Conservation (phyloP, 345 rosid genomes). For the Aurinia saxatilis region DNA sequence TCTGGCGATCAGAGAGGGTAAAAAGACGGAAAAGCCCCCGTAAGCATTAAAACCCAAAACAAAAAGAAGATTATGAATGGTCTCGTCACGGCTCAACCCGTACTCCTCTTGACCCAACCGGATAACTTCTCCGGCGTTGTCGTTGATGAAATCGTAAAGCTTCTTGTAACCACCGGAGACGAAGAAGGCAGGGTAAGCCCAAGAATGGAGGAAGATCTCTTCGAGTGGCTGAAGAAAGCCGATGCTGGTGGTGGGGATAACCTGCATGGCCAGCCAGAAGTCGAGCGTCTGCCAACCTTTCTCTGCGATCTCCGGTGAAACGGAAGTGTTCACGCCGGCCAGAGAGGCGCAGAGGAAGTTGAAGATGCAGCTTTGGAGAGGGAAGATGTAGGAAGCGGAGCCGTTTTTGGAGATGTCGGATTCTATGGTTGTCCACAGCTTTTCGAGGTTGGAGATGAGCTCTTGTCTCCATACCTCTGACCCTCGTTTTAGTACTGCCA, state of each 20-base stretch:
- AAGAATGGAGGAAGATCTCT: constrained; percentile 78
- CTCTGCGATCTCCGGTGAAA: constrained; percentile 35
- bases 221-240: constrained; percentile 49
- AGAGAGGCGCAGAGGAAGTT: constrained; percentile 50
- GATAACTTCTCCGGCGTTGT: constrained; percentile 45
- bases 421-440: constrained; percentile 50
- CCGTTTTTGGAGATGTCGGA: constrained; percentile 33
- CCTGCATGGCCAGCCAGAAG: constrained; percentile 59
- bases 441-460: constrained; percentile 43
- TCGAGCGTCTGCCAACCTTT: constrained; percentile 45
- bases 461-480: constrained; percentile 54
- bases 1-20: constrained; percentile 35
- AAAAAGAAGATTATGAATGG: constrained; percentile 62
- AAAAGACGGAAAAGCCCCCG: constrained; percentile 74
- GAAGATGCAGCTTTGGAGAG: constrained; percentile 56
- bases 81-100: constrained; percentile 54
- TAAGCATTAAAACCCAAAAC: constrained; percentile 71
- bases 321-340: constrained; percentile 54
- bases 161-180: constrained; percentile 56
- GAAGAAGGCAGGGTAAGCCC: constrained; percentile 53
- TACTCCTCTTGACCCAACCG: constrained; percentile 42
- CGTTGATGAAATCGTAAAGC: constrained; percentile 42
- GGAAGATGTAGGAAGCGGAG: constrained; percentile 28
- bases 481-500: constrained; percentile 59
- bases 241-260: constrained; percentile 49